A percentile compares a stretch with the other conserved stretches of the same genome.
Conservation (phyloP, 441 rosid genomes). For the Populus hybrid region DNA sequence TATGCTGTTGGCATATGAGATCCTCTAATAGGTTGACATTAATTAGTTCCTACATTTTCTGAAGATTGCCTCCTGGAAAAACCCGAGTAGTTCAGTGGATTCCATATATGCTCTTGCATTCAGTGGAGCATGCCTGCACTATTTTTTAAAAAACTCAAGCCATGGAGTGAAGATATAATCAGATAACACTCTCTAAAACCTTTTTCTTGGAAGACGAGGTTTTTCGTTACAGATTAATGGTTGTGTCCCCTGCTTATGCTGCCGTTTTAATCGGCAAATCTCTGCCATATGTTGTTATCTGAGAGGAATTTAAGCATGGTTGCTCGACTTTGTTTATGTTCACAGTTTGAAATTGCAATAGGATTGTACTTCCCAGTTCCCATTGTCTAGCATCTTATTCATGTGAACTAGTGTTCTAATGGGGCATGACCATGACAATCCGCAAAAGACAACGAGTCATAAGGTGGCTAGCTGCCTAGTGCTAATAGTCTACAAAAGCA, state of each 20-base stretch:
- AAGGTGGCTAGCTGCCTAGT: not conserved
- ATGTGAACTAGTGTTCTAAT: not conserved
- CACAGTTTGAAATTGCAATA: not conserved
- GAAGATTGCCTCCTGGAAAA: not conserved
- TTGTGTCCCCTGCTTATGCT: not conserved
- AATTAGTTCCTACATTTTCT: not conserved
- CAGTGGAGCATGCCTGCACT: not conserved
- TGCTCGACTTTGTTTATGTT: not conserved
- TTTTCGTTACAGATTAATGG: not conserved
- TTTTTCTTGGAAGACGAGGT: not conserved
- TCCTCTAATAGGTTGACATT: not conserved
- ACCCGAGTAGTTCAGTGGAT: not conserved
- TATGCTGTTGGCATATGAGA: not conserved
- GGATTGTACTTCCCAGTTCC: not conserved
- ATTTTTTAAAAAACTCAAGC: not conserved
- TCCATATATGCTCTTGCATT: not conserved
- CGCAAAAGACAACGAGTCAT: slow-evolving; percentile 1
- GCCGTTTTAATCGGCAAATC: not conserved
- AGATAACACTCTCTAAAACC: not conserved
- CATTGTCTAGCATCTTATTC: not conserved
- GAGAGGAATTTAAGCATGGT: not conserved
- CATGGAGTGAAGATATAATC: not conserved
- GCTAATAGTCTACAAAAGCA: not conserved
- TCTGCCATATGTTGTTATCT: not conserved
- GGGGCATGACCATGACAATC: not conserved